phyloP scores from a whole-genome alignment of 2,329 filamentous ascomycete species.

The Cyclaneusma minus region DNA sequence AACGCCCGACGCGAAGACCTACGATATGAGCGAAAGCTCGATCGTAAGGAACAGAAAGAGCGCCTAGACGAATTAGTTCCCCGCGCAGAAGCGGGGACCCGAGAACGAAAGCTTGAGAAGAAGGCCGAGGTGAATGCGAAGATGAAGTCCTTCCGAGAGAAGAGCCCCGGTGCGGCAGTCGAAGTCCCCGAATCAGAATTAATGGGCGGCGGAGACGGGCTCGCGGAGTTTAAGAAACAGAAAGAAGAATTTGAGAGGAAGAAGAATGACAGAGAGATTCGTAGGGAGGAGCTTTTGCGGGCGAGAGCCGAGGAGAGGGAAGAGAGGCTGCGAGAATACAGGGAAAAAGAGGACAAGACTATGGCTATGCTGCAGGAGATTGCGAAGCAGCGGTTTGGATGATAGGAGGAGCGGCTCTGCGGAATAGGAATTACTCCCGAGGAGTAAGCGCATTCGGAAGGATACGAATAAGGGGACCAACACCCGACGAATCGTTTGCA shows the following conservation, averaged over 20 bases:
- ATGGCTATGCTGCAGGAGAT: constrained; percentile 68
- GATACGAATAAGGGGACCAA: no score
- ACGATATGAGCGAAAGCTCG: constrained; percentile 43
- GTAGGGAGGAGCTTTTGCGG: constrained; percentile 65
- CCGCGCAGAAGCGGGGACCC: constrained; percentile 67
- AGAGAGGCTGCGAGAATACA: constrained; percentile 53
- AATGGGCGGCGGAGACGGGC: constrained; percentile 52
- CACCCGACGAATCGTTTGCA: no score
- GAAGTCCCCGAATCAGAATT: constrained; percentile 61
- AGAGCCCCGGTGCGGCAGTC: constrained; percentile 43
- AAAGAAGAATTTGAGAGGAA: constrained; percentile 51
- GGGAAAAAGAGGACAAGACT: constrained; percentile 67
- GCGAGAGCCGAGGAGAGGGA: constrained; percentile 68
- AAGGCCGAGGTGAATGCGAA: constrained; percentile 55
- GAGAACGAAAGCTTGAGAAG: constrained; percentile 79
- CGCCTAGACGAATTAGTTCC: constrained; percentile 68
- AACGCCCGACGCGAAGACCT: constrained; percentile 32
- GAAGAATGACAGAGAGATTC: constrained; percentile 72
- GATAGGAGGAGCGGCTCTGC: no score
- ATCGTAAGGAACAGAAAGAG: constrained; percentile 53
- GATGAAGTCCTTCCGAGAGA: constrained; percentile 58
- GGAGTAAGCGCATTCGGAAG: no score
- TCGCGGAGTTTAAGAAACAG: constrained; percentile 54
- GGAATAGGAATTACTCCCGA: no score
- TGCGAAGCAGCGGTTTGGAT: constrained; percentile 67